Conservation (phyloP, 2,329 filamentous ascomycete genomes). For the Fusarium miscanthi region DNA sequence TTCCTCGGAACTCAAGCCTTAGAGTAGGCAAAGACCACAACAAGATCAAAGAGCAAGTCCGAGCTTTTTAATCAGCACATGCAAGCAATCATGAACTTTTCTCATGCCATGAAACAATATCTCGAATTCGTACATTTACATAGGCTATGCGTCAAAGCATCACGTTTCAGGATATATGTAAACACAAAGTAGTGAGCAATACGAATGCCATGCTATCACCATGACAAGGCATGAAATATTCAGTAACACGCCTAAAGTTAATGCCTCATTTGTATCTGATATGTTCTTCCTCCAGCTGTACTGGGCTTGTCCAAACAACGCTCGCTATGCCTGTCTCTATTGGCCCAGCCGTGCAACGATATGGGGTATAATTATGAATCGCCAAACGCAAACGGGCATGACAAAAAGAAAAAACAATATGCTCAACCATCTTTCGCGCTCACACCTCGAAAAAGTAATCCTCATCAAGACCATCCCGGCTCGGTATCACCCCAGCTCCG, state of each 20-base stretch:
- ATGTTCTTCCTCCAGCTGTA: slow-evolving; percentile 3
- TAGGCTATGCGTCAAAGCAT: slow-evolving; percentile 2
- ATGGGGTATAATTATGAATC: slow-evolving; percentile 40
- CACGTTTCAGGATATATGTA: not conserved
- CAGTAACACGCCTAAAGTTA: not conserved
- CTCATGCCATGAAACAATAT: not conserved
- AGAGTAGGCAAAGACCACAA: not conserved
- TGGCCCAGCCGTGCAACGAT: slow-evolving; percentile 22
- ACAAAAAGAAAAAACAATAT: slow-evolving; percentile 30
- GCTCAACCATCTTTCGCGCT: not conserved
- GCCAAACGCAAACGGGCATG: slow-evolving; percentile 32
- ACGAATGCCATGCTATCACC: not conserved
- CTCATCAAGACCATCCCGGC: slow-evolving; percentile 85
- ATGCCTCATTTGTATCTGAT: not conserved
- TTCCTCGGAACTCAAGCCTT: not conserved
- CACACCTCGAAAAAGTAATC: slow-evolving; percentile 91
- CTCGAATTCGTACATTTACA: not conserved
- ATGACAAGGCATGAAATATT: not conserved
- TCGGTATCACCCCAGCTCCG: slow-evolving; percentile 82
- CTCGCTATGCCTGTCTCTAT: slow-evolving; percentile 33
- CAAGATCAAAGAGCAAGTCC: not conserved
- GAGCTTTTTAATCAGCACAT: not conserved
- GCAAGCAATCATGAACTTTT: not conserved
- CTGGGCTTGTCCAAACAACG: slow-evolving; percentile 30
- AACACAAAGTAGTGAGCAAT: slow-evolving; percentile 7